Evolutionary conservation across 2,329 filamentous ascomycete genomes (phyloP).

Genomic region (Chaetomium sp.): DNA sequence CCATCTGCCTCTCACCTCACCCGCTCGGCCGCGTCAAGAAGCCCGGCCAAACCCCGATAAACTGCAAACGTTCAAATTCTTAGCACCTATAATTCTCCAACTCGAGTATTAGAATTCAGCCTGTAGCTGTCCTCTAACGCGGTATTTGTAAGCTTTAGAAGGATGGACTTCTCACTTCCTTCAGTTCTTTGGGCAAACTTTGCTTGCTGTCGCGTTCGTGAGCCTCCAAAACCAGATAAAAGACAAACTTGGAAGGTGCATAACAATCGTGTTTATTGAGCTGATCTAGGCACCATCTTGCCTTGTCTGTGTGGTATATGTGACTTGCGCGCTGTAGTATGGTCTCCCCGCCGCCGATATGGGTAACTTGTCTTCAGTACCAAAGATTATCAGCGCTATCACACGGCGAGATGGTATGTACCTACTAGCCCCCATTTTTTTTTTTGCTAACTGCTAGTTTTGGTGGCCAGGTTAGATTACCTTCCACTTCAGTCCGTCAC

Average conservation of each 20-base stretch:
- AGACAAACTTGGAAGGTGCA: no score
- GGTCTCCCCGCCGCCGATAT: background rate
- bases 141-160: no score
- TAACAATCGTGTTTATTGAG: no score
- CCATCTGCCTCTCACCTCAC: background rate
- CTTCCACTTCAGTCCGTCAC: constrained; percentile 13
- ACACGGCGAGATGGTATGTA: background rate
- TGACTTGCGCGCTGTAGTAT: no score
- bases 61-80: no score
- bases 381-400: background rate
- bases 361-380: background rate
- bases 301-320: no score
- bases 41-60: no score
- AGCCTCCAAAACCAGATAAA: no score
- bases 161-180: no score
- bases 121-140: no score
- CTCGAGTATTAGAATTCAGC: background rate
- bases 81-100: background rate
- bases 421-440: background rate
- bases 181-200: background rate
- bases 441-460: constrained; percentile 1
- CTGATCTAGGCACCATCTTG: background rate
- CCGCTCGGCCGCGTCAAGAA: background rate
- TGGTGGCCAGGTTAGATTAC: background rate
- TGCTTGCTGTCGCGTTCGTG: background rate